A percentile compares a stretch with the other conserved stretches of the same genome.
These are phyloP conservation scores for Tuber umbilicatum DNA, from an alignment of 495 filamentous ascomycete species.

Conservation along the genomic window DNA sequence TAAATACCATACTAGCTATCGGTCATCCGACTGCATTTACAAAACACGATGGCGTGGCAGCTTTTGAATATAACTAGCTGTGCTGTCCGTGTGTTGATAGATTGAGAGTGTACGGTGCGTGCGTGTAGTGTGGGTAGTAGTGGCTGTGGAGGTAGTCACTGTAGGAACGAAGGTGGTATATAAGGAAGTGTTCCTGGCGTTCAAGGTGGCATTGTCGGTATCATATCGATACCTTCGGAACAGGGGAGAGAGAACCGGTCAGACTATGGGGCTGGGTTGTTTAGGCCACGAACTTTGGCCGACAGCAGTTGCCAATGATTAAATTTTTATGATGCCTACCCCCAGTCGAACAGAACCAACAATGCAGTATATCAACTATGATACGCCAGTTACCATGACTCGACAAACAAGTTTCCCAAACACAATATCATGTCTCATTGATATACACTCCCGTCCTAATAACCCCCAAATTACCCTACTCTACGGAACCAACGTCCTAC, in stretches of 20 bases:
- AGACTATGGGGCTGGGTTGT: not conserved
- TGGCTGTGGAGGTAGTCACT: not conserved
- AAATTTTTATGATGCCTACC: not conserved
- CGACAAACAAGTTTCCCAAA: not conserved
- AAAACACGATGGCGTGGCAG: not conserved
- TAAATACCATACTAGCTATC: not conserved
- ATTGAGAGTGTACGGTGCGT: not conserved
- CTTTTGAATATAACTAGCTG: not conserved
- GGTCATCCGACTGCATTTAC: not conserved
- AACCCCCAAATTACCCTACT: not conserved
- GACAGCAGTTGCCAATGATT: not conserved
- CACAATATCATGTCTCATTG: not conserved
- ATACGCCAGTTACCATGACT: not conserved
- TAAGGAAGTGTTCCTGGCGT: not conserved
- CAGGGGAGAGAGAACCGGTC: not conserved
- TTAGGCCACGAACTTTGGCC: not conserved
- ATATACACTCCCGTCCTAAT: not conserved
- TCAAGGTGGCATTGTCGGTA: not conserved
- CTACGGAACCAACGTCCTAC: slow-evolving; percentile 23
- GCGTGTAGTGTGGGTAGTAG: not conserved
- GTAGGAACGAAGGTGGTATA: not conserved
- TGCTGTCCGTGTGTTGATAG: not conserved
- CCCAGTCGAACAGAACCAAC: slow-evolving; percentile 13
- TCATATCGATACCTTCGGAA: not conserved
- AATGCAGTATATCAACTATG: not conserved